Base-by-base conservation (phyloP, 805 yeast species). In the Ogataea naganishii region DNA sequence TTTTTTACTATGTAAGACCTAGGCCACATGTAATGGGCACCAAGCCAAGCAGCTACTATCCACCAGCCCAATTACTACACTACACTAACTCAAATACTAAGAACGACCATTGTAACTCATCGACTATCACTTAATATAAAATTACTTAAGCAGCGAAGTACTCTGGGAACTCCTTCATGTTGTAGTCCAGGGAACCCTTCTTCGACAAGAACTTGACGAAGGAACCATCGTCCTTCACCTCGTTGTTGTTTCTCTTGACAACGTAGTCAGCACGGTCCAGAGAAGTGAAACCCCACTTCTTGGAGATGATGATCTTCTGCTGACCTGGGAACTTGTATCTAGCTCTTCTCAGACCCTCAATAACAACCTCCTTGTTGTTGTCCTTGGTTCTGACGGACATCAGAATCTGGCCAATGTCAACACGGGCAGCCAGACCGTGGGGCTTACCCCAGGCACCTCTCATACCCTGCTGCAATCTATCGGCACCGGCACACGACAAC, bases 371-470 rank as follows among this genome's bases (percentile, higher is more conserved):
- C 79, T 89, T 86, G 95, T 86, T 88, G 60, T 78, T 69, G 72
- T 92, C 98, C 79, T 81, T 89, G 70, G 96, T 83, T 78, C 98
- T 89, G 66, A 85, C 85, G 50, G 97, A 89, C 74, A 92, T 78
- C 65, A 92, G 78, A 66, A 92, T 80, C 76, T 92, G 98, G 63
- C 98, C 98, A 69, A 92, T 92, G 73, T 72, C 72, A 66, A 92
- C 97, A 71, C 98, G 86, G 59, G 98, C 98, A 58, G 97, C 98
- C 61, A 86, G 76, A 78, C 98, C 98, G 60, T 88, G 96, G 60
- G 98, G 98, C 78, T 92, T 92, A 86, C 98, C 98, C 97, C 97
- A 92, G 65, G 98, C 98, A 79, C 94, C 94, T 85, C 98, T 89
- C 98, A 92, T 92, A 88, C 98, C 98, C 76, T 92, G 97, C 77